Evolutionary conservation across 148 eudicot genomes (phyloP).

Genomic region (Heliamphora exappendiculata): DNA sequence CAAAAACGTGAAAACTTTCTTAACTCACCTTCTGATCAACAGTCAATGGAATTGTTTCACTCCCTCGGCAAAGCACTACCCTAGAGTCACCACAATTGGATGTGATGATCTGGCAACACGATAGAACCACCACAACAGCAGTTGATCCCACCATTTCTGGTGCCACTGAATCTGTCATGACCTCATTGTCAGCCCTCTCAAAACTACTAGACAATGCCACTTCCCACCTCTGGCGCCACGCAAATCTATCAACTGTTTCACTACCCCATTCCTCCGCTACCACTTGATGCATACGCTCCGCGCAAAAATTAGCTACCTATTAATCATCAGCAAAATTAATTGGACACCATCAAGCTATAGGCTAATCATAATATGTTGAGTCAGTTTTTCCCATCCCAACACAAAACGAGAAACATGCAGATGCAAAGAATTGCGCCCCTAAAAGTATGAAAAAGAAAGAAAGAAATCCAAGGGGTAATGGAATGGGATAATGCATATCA

Average conservation of each 20-base stretch:
- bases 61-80: constrained; percentile 67
- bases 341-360: neutral
- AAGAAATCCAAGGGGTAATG: too few species aligned
- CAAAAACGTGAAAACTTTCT: neutral
- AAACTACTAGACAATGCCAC: constrained; percentile 40
- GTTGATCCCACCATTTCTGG: constrained; percentile 74
- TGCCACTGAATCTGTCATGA: constrained; percentile 32
- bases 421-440: too few species aligned
- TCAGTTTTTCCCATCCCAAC: too few species aligned
- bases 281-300: constrained; percentile 56
- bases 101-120: constrained; percentile 66
- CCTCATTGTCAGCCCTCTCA: constrained; percentile 47
- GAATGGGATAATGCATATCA: too few species aligned
- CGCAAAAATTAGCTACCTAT: constrained; percentile 68
- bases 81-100: constrained; percentile 88
- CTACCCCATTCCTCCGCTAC: constrained; percentile 49
- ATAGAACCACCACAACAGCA: constrained; percentile 68
- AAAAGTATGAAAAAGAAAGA: too few species aligned
- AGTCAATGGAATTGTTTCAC: constrained; percentile 56
- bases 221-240: constrained; percentile 64
- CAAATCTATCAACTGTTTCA: constrained; percentile 21
- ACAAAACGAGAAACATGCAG: neutral
- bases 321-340: neutral
- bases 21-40: constrained; percentile 74
- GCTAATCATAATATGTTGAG: too few species aligned